These are phyloP conservation scores for Jacaranda mimosifolia DNA, from an alignment of 257 asterid species.

Conservation along the genomic window DNA sequence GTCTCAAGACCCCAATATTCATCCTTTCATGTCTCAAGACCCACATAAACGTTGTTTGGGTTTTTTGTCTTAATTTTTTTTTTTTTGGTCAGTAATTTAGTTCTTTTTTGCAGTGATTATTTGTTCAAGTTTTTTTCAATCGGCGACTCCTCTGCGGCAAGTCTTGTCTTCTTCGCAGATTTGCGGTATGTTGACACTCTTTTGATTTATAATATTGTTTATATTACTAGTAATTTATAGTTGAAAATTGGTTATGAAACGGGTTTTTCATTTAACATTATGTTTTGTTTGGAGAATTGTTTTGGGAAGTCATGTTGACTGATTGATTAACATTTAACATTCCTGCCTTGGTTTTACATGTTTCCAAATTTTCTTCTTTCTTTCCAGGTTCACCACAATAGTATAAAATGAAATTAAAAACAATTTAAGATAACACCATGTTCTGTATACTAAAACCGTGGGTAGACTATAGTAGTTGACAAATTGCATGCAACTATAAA, in stretches of 20 bases:
- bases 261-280: neutral
- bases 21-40: no score
- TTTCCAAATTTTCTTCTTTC: no score
- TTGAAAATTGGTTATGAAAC: conserved; percentile 3
- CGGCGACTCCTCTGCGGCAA: conserved; percentile 69
- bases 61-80: neutral
- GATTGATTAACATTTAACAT: conserved; percentile 62
- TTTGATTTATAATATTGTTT: conserved; percentile 3
- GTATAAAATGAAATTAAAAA: conserved; percentile 72
- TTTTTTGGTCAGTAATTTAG: neutral
- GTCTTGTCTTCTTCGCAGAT: conserved; percentile 68
- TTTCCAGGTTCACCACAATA: conserved; percentile 65
- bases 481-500: no score
- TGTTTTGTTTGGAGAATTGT: neutral
- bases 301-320: conserved; percentile 11
- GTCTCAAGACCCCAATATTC: no score
- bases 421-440: no score
- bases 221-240: neutral
- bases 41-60: no score
- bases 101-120: conserved; percentile 48
- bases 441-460: no score
- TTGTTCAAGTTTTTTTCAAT: conserved; percentile 64
- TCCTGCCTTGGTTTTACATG: no score
- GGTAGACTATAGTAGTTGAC: no score
- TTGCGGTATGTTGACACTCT: conserved; percentile 46